Percentiles rank a stretch among this genome's conserved stretches.
These are phyloP conservation scores for Backusella luteola DNA, from an alignment of 192 early-diverging fungal genomes.

Conservation along the genomic window DNA sequence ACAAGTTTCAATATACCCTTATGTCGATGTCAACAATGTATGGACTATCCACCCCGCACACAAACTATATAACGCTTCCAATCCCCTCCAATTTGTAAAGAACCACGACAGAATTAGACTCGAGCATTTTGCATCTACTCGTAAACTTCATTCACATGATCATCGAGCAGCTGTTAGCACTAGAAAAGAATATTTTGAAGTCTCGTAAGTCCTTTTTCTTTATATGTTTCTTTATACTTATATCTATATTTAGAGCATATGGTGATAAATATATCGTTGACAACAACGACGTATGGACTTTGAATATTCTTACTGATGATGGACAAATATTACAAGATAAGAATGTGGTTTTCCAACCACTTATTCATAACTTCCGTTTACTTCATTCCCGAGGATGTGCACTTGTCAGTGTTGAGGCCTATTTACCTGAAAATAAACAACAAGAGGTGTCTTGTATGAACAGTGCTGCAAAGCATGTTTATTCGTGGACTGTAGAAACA, in stretches of 20 bases:
- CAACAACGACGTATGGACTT: slow-evolving; percentile 86
- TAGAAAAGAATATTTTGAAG: slow-evolving; percentile 66
- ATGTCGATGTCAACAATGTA: slow-evolving; percentile 84
- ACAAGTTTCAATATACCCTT: slow-evolving; percentile 79
- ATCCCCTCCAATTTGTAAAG: slow-evolving; percentile 51
- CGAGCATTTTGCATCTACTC: slow-evolving; percentile 56
- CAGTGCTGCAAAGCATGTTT: slow-evolving; percentile 58
- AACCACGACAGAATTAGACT: slow-evolving; percentile 80
- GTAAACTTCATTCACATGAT: slow-evolving; percentile 71
- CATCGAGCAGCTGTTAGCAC: slow-evolving; percentile 62
- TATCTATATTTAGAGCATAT: slow-evolving; percentile 45
- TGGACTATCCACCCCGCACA: slow-evolving; percentile 53
- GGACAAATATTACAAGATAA: slow-evolving; percentile 37
- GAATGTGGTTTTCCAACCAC: slow-evolving; percentile 48
- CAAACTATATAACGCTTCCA: slow-evolving; percentile 3
- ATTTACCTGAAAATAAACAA: slow-evolving; percentile 88
- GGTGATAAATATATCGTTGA: slow-evolving; percentile 75
- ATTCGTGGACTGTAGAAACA: slow-evolving; percentile 73
- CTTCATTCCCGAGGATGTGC: slow-evolving; percentile 75
- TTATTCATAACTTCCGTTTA: slow-evolving; percentile 70
- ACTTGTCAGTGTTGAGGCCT: slow-evolving; percentile 72
- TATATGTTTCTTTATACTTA: neutral
- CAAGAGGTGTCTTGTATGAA: slow-evolving; percentile 94
- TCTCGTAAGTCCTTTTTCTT: slow-evolving; percentile 37
- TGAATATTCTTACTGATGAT: slow-evolving; percentile 66